Base-by-base conservation (phyloP, 768 basidiomycete species). In the Sporobolomyces phaffii region DNA sequence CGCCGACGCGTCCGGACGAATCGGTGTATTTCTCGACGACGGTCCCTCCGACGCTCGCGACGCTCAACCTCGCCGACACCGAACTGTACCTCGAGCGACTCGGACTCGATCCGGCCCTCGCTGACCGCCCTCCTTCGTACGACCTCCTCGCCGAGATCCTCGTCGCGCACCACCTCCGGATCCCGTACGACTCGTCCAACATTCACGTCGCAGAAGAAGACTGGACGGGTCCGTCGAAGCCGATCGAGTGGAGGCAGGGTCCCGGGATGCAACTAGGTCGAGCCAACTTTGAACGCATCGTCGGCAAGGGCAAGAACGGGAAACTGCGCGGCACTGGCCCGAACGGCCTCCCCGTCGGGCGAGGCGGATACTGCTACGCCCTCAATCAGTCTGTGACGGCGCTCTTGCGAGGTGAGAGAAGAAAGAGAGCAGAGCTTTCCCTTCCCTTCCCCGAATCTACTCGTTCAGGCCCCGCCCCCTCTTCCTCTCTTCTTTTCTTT, bases 291-390 rank as follows among this genome's bases (percentile, higher is more conserved):
- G 59, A 57, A 33, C 44, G 52, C 18, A 33, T 70, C 11, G 53
- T 65, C 20, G 52, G 51, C 14, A 40, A 22, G 20, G 43, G 14
- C 1, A 34, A 36, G 8, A 22, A 51, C 40, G 44, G 20, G 31
- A 59, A 24, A 54, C 56, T 45, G 22, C 17, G 17, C 5, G 5
- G 45, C n/a, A n/a, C n/a, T 13, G 56, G 41, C 8, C 4, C 14
- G 43, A 58, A 58, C 31, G 56, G 56, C 6, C 26, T 56, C 26
- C 54, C 56, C 4, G 13, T 18, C 5, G 56, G 56, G 20, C 43
- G 56, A 2, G 56, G 68, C 3, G 67, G 67, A 0, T 69, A 56
- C 41, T 70, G 69, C 48, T 70, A 48, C 40, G 28, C 69, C 3
- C 24, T 45, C 24, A 62, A 65, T 29, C 47, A 36, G 4, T 38